Evolutionary conservation across 129 eudicot genomes (phyloP), one percentile per base, ranked within the genome.

Genomic region (Flaveria bidentis): DNA sequence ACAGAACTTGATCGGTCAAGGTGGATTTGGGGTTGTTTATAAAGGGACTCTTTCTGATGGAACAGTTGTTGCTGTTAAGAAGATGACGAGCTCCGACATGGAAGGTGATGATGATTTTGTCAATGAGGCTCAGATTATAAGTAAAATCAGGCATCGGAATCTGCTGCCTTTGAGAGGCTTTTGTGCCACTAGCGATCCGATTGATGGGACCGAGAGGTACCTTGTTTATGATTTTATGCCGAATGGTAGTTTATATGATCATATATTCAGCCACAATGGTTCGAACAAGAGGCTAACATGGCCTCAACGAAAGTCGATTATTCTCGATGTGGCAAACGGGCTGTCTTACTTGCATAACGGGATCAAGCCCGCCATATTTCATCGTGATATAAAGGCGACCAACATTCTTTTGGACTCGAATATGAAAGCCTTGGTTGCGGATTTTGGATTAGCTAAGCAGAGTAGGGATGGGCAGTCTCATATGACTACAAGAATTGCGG

Each of bases 401-500:
- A 92, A 92, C 78, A 84, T 92, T 41, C 89, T 92, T 39, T 52
- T 92, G 62, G 96, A 89, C 50, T 30, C 84, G 0, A 86, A 92
- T 4, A 87, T 92, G 96, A 92, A 77, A 72, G 97, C 97, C 6
- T 81, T 78, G 55, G 89, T 92, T 23, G 97, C 96, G 18, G 97
- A 92, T 87, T 89, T 92, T 23, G 97, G 97, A 39, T 51, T 92
- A 58, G 97, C 97, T 9, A 92, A 84, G 86, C 88, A 92, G 67
- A 89, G 86, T 56, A 78, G 46, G 51, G 91, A 89, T 60, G 96
- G 89, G 3, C 84, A 92, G 16, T 76, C 92, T 41, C 89, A 86
- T 56, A 76, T 87, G 20, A 85, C 90, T 23, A 92, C 96, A 0
- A 74, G 96, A 49, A 86, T 92, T 8, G 92, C 96, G 2, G 97